Evolutionary conservation across 345 rosid species (phyloP).

Genomic region (Hibiscus trionum): DNA sequence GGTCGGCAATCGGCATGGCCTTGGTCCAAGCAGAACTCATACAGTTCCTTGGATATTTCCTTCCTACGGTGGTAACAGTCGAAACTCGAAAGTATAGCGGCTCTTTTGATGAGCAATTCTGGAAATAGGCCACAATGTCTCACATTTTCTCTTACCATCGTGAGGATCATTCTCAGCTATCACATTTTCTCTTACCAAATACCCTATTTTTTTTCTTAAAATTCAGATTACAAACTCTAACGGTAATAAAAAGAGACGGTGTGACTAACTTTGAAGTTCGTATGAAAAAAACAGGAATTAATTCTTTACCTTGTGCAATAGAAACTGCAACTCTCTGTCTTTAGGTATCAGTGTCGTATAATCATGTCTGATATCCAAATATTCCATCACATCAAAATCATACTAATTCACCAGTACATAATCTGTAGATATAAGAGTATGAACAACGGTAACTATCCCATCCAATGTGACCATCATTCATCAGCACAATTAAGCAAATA

Average conservation of each 20-base stretch:
- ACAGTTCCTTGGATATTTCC: slow-evolving; percentile 55
- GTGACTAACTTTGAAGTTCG: no score
- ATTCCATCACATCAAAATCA: no score
- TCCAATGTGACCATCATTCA: neutral
- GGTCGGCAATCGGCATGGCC: slow-evolving; percentile 48
- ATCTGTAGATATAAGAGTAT: neutral
- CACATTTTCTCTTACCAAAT: neutral
- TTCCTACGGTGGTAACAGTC: slow-evolving; percentile 44
- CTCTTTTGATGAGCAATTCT: slow-evolving; percentile 65
- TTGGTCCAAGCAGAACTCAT: slow-evolving; percentile 55
- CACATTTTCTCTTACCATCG: slow-evolving; percentile 59
- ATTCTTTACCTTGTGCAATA: no score
- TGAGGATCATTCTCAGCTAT: slow-evolving; percentile 63
- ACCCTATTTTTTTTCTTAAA: no score
- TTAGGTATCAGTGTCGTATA: no score
- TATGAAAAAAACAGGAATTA: no score
- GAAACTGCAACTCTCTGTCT: no score
- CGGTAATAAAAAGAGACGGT: no score
- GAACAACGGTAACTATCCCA: neutral
- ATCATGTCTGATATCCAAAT: no score
- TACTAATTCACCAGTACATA: no score
- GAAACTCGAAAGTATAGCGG: slow-evolving; percentile 45
- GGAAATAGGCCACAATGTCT: slow-evolving; percentile 54
- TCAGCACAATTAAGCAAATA: neutral
- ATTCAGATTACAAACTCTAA: no score